Percentiles rank a stretch among this genome's conserved stretches.
These are phyloP conservation scores for Urostyla sp. DNA, from an alignment of 73 alveolate species.

Conservation along the genomic window DNA sequence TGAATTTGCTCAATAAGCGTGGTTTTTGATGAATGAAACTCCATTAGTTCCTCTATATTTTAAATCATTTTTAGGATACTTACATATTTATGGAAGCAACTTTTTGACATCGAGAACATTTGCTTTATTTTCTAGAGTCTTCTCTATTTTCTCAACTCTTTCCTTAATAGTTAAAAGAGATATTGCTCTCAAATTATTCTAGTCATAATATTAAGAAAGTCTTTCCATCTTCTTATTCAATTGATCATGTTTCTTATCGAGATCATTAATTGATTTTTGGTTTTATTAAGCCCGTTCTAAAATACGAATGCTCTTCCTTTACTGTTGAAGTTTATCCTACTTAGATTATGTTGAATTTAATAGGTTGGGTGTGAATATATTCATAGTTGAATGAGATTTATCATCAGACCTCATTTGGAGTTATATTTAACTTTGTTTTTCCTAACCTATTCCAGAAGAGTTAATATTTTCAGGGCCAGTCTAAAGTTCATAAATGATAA, in stretches of 20 bases:
- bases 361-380: background rate
- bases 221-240: slow-evolving; percentile 6
- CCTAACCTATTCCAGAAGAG: too few species aligned
- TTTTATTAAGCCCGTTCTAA: slow-evolving; percentile 26
- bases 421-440: background rate
- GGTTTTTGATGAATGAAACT: background rate
- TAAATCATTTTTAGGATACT: background rate
- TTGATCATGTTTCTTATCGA: slow-evolving; percentile 8
- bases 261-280: slow-evolving; percentile 28
- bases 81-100: background rate
- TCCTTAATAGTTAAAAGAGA: background rate
- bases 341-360: background rate
- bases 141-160: slow-evolving; percentile 16
- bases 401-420: background rate
- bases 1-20: background rate
- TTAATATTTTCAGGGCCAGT: background rate
- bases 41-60: background rate
- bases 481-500: background rate
- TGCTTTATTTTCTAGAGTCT: slow-evolving; percentile 1
- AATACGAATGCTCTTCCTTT: background rate
- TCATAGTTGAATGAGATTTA: background rate
- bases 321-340: background rate
- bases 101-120: slow-evolving; percentile 31
- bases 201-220: slow-evolving; percentile 25
- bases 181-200: slow-evolving; percentile 8